Percentiles rank a stretch among this genome's conserved stretches.
Conservation (phyloP, 2,329 filamentous ascomycete genomes). For the Dichotomopilus funicola region DNA sequence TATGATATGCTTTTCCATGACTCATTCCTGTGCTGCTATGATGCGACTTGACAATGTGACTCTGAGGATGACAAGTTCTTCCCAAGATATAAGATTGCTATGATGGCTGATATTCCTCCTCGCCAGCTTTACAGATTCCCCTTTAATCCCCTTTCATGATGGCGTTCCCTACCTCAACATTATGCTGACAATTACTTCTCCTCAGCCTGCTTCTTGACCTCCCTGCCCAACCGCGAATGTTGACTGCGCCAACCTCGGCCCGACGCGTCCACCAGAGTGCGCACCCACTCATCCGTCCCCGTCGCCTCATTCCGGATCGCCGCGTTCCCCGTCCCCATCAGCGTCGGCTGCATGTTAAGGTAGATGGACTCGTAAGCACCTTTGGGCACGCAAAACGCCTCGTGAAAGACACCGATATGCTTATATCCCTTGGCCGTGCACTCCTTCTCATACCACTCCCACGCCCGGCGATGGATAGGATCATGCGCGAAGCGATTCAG, state of each 20-base stretch:
- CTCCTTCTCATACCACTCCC: slow-evolving; percentile 41
- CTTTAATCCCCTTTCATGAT: no score
- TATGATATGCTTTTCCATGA: not conserved
- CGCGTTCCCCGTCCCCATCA: slow-evolving; percentile 30
- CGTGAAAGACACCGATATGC: slow-evolving; percentile 37
- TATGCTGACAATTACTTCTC: not conserved
- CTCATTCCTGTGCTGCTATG: no score
- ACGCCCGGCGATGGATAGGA: slow-evolving; percentile 40
- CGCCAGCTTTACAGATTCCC: no score
- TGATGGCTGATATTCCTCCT: no score
- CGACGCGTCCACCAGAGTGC: slow-evolving; percentile 13
- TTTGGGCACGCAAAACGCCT: slow-evolving; percentile 42
- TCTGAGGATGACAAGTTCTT: not conserved
- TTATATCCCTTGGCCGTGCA: not conserved
- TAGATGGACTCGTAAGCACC: slow-evolving; percentile 48
- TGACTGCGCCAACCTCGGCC: slow-evolving; percentile 1
- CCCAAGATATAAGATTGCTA: no score
- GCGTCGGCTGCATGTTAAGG: slow-evolving; percentile 35
- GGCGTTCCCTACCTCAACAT: not conserved
- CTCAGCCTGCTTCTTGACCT: not conserved
- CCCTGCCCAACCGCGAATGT: slow-evolving; percentile 12
- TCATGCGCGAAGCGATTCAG: slow-evolving; percentile 48
- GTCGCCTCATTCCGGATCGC: slow-evolving; percentile 7
- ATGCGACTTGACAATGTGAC: not conserved
- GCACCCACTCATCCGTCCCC: slow-evolving; percentile 14